Percentiles rank a stretch among this genome's conserved stretches.
Conservation (phyloP, 306 rosid species). For the Quercus bicolor region DNA sequence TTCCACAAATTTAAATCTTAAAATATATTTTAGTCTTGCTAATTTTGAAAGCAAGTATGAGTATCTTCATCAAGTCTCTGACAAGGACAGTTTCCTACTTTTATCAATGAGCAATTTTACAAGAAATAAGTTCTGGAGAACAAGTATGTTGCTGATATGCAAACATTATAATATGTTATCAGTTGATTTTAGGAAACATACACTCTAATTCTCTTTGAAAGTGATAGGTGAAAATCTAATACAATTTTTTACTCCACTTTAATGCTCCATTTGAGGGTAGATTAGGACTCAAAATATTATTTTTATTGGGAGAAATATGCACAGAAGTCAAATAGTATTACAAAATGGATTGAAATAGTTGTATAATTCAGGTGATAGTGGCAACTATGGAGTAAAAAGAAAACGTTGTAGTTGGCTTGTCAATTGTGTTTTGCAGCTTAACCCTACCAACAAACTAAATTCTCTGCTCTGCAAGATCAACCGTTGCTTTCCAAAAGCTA, state of each 20-base stretch:
- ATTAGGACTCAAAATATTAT: not conserved
- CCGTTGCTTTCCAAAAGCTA: constrained; percentile 17
- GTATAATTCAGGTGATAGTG: constrained; percentile 1
- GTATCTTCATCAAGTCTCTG: not conserved
- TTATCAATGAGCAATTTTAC: constrained; percentile 1
- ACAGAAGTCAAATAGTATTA: constrained; percentile 10
- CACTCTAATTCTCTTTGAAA: not conserved
- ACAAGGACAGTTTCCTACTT: constrained; percentile 2
- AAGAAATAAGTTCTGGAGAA: not conserved
- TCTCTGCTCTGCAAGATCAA: constrained; percentile 19
- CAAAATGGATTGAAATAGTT: not conserved
- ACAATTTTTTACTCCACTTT: too few relatives aligned
- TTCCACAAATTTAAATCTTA: not conserved
- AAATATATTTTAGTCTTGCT: not conserved
- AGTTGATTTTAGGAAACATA: constrained; percentile 4
- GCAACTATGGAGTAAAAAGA: not conserved
- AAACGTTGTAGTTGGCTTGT: constrained; percentile 12
- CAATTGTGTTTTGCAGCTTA: constrained; percentile 15
- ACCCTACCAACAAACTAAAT: constrained; percentile 9
- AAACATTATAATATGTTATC: not conserved
- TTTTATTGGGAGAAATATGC: constrained; percentile 3
- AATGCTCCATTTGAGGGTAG: constrained; percentile 7
- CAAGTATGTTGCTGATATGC: not conserved
- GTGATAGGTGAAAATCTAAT: not conserved
- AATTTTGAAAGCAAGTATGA: not conserved